phyloP scores from a whole-genome alignment of 208 protist species.

The Trypanosoma theileri region DNA sequence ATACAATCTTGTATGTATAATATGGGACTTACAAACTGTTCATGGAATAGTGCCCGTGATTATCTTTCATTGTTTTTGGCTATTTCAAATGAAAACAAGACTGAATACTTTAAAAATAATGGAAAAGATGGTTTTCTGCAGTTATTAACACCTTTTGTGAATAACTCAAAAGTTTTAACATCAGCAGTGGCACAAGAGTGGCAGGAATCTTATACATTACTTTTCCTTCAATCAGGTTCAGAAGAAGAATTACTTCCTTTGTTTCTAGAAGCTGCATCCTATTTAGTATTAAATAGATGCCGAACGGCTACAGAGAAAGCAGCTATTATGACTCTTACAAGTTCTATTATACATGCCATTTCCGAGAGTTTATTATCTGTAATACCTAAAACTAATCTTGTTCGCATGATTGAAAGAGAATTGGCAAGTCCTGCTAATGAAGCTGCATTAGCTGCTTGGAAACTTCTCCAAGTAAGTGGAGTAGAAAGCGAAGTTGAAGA shows the following conservation, averaged over 20 bases:
- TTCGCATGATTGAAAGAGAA: conserved; percentile 57
- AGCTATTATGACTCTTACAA: conserved; percentile 55
- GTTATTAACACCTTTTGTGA: conserved; percentile 71
- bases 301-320: conserved; percentile 73
- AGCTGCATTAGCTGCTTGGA: conserved; percentile 57
- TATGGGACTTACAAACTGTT: conserved; percentile 65
- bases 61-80: conserved; percentile 59
- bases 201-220: conserved; percentile 38
- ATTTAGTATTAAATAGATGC: conserved; percentile 60
- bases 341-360: conserved; percentile 46
- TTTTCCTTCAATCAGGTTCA: conserved; percentile 40
- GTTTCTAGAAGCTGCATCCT: conserved; percentile 46
- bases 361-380: conserved; percentile 11
- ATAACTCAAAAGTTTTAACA: conserved; percentile 63
- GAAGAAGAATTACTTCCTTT: conserved; percentile 31
- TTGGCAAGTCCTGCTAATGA: conserved; percentile 61
- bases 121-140: conserved; percentile 67
- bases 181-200: conserved; percentile 43
- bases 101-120: conserved; percentile 30
- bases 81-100: conserved; percentile 34
- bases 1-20: conserved; percentile 68
- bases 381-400: conserved; percentile 25
- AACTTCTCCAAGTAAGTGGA: conserved; percentile 42
- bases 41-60: conserved; percentile 38
- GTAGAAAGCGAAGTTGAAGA: conserved; percentile 51